Conservation (phyloP, 805 yeast species). For the Kluyveromyces wickerhamii region DNA sequence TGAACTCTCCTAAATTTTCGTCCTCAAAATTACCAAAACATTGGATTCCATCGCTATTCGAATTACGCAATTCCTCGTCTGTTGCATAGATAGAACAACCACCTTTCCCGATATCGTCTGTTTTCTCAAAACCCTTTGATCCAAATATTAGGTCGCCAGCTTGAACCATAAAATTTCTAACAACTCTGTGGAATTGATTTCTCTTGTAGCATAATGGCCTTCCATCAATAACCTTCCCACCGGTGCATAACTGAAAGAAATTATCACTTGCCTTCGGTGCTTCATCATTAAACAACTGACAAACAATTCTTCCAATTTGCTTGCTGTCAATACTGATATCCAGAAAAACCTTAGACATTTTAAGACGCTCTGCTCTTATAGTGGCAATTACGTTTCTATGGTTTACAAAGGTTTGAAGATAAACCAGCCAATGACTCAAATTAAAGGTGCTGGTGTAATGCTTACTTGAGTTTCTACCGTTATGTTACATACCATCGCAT, state of each 20-base stretch:
- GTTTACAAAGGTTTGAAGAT: no score
- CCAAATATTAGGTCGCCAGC: conserved; percentile 52
- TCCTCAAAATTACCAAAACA: conserved; percentile 40
- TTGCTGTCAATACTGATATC: conserved; percentile 43
- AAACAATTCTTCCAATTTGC: conserved; percentile 51
- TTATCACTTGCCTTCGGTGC: conserved; percentile 55
- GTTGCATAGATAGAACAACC: conserved; percentile 39
- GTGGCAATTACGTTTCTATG: no score
- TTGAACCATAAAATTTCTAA: conserved; percentile 64
- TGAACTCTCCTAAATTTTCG: conserved; percentile 43
- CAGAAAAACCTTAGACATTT: conserved; percentile 29
- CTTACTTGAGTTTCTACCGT: no score
- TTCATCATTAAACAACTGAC: conserved; percentile 37
- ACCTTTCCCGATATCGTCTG: conserved; percentile 33
- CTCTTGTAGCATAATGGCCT: conserved; percentile 32
- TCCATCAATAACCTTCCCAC: conserved; percentile 24
- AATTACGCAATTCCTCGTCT: conserved; percentile 14
- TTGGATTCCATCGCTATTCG: conserved; percentile 11
- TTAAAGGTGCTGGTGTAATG: no score
- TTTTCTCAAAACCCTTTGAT: conserved; percentile 17
- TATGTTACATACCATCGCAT: no score
- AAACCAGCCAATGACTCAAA: no score
- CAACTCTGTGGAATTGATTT: conserved; percentile 51
- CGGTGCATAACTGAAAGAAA: conserved; percentile 40
- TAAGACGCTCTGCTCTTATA: no score